These are phyloP conservation scores for Lolium rigidum DNA, from an alignment of 176 grass and related monocot species.

Conservation along the genomic window DNA sequence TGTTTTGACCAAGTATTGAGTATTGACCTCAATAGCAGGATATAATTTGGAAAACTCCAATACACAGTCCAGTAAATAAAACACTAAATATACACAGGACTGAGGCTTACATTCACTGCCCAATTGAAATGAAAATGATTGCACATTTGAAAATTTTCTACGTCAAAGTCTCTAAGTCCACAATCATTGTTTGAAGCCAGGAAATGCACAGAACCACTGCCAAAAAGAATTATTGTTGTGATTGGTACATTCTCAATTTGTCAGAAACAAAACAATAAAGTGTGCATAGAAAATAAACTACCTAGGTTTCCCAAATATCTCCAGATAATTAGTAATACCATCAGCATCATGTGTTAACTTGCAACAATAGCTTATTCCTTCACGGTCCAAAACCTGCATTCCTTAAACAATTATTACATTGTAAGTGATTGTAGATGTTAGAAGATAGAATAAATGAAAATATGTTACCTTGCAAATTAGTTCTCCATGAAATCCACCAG, in stretches of 20 bases:
- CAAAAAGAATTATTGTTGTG: slow-evolving; percentile 26
- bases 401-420: slow-evolving; percentile 7
- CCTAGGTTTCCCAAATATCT: slow-evolving; percentile 84
- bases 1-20: background rate
- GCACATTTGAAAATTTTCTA: slow-evolving; percentile 80
- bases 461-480: slow-evolving; percentile 85
- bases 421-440: background rate
- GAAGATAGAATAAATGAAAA: slow-evolving; percentile 32
- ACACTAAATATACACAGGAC: background rate
- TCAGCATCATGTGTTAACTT: slow-evolving; percentile 69
- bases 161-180: slow-evolving; percentile 76
- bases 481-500: slow-evolving; percentile 84
- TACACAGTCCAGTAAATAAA: background rate
- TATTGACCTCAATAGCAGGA: background rate
- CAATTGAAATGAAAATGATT: slow-evolving; percentile 69
- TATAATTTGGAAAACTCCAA: slow-evolving; percentile 15
- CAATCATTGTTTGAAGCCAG: slow-evolving; percentile 79
- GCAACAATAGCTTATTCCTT: slow-evolving; percentile 88
- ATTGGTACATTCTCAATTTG: slow-evolving; percentile 11
- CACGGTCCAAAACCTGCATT: slow-evolving; percentile 76
- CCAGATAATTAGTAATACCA: slow-evolving; percentile 79
- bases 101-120: slow-evolving; percentile 73
- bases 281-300: slow-evolving; percentile 38
- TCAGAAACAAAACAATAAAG: slow-evolving; percentile 10
- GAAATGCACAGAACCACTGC: slow-evolving; percentile 78